Percentiles rank a stretch among this genome's conserved stretches.
phyloP scores from a whole-genome alignment of 768 basidiomycete genomes.

The Cubamyces sp. region DNA sequence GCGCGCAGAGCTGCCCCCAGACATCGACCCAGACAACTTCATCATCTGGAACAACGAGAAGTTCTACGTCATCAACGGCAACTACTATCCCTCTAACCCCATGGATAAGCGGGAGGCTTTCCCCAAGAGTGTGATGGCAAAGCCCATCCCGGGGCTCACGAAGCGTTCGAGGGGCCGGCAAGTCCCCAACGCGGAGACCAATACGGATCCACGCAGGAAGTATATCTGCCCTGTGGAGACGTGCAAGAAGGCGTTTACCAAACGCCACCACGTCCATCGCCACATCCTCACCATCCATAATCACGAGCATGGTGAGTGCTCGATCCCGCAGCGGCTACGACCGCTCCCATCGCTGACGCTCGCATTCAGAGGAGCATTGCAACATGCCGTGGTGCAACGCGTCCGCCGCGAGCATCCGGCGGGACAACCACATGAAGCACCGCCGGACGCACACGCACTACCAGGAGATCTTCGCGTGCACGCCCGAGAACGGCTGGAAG shows the following conservation, averaged over 20 bases:
- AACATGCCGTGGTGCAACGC: conserved; percentile 67
- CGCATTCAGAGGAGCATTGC: conserved; percentile 47
- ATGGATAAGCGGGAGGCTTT: background rate
- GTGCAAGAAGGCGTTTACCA: conserved; percentile 79
- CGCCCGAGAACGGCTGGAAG: conserved; percentile 23
- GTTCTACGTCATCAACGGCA: background rate
- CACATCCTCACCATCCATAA: conserved; percentile 83
- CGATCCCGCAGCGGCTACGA: background rate
- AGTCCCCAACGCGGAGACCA: conserved; percentile 45
- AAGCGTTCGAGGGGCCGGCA: conserved; percentile 53
- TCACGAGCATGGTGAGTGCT: conserved; percentile 74
- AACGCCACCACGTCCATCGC: conserved; percentile 81
- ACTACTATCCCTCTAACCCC: conserved; percentile 16
- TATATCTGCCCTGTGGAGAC: conserved; percentile 70
- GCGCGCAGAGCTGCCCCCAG: background rate
- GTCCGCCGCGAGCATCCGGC: conserved; percentile 58
- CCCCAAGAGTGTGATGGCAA: too few relatives aligned
- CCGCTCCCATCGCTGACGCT: background rate
- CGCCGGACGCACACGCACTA: conserved; percentile 56
- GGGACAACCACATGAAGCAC: conserved; percentile 81
- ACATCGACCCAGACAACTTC: background rate
- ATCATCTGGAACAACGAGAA: background rate
- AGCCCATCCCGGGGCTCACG: conserved; percentile 50
- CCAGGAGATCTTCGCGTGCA: conserved; percentile 24
- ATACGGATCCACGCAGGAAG: conserved; percentile 40